phyloP scores from a whole-genome alignment of 352 stramenopile species.

The Globisporangium nagaii region DNA sequence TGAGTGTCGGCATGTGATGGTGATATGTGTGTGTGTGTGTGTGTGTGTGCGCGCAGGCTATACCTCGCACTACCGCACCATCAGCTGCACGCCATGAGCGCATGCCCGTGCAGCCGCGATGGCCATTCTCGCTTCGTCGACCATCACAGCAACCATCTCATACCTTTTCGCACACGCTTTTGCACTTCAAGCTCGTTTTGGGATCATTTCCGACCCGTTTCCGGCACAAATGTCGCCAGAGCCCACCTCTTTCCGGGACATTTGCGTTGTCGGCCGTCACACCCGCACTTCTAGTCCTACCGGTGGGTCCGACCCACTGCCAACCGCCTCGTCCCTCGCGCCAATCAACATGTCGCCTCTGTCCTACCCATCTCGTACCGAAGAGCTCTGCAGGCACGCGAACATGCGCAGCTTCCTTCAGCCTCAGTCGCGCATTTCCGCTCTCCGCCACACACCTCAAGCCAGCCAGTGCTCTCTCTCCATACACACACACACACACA shows the following conservation, averaged over 20 bases:
- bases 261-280: background rate
- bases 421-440: slow-evolving; percentile 11
- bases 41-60: no score
- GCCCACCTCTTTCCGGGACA: background rate
- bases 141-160: background rate
- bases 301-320: background rate
- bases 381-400: no score
- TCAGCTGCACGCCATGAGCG: background rate
- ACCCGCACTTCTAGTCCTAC: background rate
- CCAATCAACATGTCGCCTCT: background rate
- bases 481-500: background rate
- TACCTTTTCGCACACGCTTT: background rate
- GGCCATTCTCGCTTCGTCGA: background rate
- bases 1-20: no score
- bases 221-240: background rate
- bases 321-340: background rate
- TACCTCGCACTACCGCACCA: no score
- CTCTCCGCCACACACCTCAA: background rate
- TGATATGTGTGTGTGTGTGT: no score
- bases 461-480: background rate
- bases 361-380: background rate
- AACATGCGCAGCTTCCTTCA: slow-evolving; percentile 1
- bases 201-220: background rate
- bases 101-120: background rate
- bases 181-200: background rate